Base-by-base conservation (phyloP, 495 filamentous ascomycete genomes). In the Aspergillus nidulans region DNA sequence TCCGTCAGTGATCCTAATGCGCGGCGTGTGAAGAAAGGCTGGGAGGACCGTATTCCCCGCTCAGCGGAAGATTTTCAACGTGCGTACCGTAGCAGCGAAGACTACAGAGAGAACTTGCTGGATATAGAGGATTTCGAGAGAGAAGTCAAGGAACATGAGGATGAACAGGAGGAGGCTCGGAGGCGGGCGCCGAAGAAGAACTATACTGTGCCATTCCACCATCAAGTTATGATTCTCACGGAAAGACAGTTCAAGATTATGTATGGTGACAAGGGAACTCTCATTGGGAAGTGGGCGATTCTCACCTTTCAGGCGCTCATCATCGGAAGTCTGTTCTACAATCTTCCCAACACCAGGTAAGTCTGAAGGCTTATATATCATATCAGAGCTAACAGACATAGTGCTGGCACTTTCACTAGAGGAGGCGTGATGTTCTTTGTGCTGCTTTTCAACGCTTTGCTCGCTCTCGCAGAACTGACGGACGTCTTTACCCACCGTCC, bases 361-460 rank as follows among this genome's bases (percentile, higher is more conserved):
- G 67, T 54, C 2, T 13, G 10, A 43, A 19, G 9, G 1, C 7
- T 6, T 36, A 21, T 24, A 16, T 18, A 25, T 6, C 6, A 21
- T 24, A 32, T 19, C n/a, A 6, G 26, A 36, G 10, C 59, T 62
- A 40, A 66, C 42, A 62, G 12, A 20, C 23, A 51, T 4, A 75
- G 77, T 46, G 61, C 66, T 42, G 76, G 77, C 10, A 69, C 77
- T 7, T 81, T 81, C 44, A 72, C 67, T 1, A 54, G 73, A 53
- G 78, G 80, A 39, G 77, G 80, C 64, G 77, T 81, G 2, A 69
- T 86, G 63, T 95, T 94, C 70, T 90, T 89, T 65, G 79, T 86
- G 42, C 68, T 95, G 10, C 70, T 96, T 12, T 92, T 92, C 76
- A 92, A 92, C 60, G 81, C 88, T 24, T 77, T 95, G 30, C 77